Base-by-base conservation (phyloP, 192 early-diverging fungal genomes). In the Linnemannia exigua region DNA sequence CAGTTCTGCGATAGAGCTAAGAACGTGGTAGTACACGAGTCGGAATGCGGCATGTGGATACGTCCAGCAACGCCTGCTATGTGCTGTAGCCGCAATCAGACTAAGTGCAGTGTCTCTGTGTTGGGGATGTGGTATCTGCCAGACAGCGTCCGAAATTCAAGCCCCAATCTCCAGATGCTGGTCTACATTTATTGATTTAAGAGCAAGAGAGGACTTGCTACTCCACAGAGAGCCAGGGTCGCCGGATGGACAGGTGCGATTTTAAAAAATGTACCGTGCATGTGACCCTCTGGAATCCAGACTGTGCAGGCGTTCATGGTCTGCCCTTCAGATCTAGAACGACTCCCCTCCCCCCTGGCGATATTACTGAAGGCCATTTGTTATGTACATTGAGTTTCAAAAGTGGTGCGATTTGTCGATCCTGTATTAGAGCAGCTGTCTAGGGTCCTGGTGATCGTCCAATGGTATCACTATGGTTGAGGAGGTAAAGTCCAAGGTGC, bases 401-500 rank as follows among this genome's bases (percentile, higher is more conserved):
- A 6, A 14, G 9, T 63, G 58, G 9, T n/a, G 2, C 58, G 22
- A 54, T 28, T 6, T 15, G 58, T 16, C 12, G 28, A 31, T 63
- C 12, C 58, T 15, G 58, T 9, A 28, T 31, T 3, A 63, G 0
- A 63, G 1, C 14, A 31, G 58, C 11, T 33, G 58, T 16, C 28
- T 74, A 85, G 22, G 82, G 82, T 44, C 82, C 82, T 41, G 82
- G 82, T 35, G 82, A 85, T 25, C 82, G 73, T 16, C 77, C 82
- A 22, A 85, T 41, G 22, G 72, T 85, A 46, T 85, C 82, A 46
- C 82, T 85, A 37, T 85, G 82, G 69, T 85, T 76, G 46, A 85
- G 51, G 9, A 91, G 75, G 67, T 80, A 91, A 19, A 87, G 78
- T 9, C 89, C 90, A 33, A 91, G 88, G 66, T 82, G 89, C 37